Evolutionary conservation across 768 basidiomycete genomes (phyloP).

Genomic region (Tulasnella calospora): DNA sequence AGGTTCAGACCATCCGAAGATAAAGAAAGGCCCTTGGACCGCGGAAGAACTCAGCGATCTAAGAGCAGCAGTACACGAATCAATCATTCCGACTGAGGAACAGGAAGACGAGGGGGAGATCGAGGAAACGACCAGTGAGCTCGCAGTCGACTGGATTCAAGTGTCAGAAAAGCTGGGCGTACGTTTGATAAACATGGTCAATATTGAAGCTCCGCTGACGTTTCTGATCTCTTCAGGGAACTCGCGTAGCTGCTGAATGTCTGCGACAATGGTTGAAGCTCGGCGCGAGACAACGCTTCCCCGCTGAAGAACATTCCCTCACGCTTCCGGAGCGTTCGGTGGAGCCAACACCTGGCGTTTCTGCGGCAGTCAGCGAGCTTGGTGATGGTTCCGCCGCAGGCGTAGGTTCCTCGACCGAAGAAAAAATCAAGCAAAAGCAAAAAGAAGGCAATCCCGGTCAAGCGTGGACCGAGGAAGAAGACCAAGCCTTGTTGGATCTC

Average conservation of each 20-base stretch:
- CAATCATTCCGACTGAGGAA: not conserved
- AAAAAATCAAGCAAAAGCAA: not conserved
- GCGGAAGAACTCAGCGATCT: not conserved
- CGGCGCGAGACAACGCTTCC: not conserved
- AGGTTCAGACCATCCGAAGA: constrained; percentile 17
- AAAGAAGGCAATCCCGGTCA: constrained; percentile 50
- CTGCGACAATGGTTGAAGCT: constrained; percentile 15
- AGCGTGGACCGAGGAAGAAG: constrained; percentile 73
- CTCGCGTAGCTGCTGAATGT: constrained; percentile 12
- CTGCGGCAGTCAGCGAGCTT: not conserved
- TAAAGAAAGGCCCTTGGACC: constrained; percentile 19
- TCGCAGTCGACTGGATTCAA: not conserved
- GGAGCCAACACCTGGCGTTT: not conserved
- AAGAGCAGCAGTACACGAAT: not conserved
- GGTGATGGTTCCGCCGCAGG: not conserved
- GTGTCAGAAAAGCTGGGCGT: constrained; percentile 16
- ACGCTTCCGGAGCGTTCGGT: not conserved
- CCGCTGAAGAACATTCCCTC: not conserved
- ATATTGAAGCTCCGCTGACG: not conserved
- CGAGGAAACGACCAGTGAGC: not conserved
- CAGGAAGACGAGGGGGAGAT: not conserved
- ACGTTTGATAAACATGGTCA: not conserved
- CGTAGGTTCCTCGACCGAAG: not conserved
- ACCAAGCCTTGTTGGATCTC: constrained; percentile 44
- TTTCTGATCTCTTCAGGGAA: not conserved